Evolutionary conservation across 768 basidiomycete genomes (phyloP), one percentile per base, ranked within the genome.

Genomic region (Kwoniella sp.): DNA sequence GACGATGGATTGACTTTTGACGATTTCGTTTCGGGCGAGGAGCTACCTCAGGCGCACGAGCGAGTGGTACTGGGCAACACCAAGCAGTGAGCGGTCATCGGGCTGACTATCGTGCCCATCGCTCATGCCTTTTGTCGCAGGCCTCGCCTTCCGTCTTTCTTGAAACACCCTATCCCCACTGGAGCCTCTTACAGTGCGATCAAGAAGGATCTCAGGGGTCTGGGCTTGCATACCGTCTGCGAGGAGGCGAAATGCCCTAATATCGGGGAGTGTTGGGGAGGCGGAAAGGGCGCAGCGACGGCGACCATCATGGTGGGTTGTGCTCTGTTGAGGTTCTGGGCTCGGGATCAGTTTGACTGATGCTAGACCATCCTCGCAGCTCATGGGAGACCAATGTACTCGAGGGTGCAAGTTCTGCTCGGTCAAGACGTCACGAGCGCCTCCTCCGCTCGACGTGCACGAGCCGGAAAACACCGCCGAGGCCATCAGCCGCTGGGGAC

Each of bases 201-300:
- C 59, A 96, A 93, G 81, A 88, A 86, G 61, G 95, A 99, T 74
- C 79, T 99, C 12, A 80, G 95, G 46, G 93, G 92, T 1, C 80
- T 99, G 2, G 82, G 82, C 7, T 78, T 99, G 41, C 90, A 95
- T 67, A 99, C 95, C 0, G 95, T 99, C 2, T 99, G 95, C 67
- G 95, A 99, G 75, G 95, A 99, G 73, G 95, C 95, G 29, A 81
- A 92, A 57, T 99, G 95, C 78, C 95, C 95, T 0, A 99, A 99
- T 67, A 96, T 99, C 50, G 95, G 93, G n/a, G 93, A 98, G 68
- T 99, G 95, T 67, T 99, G 95, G 95, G 90, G 95, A 34, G 91
- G 91, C 8, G 76, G 75, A 25, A 84, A 85, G 60, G 83, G 83
- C 53, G 81, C 82, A 42, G 95, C 95, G 20, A 99, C 95, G 6